phyloP scores from a whole-genome alignment of 805 yeast genomes.

The Schwanniomyces occidentalis region DNA sequence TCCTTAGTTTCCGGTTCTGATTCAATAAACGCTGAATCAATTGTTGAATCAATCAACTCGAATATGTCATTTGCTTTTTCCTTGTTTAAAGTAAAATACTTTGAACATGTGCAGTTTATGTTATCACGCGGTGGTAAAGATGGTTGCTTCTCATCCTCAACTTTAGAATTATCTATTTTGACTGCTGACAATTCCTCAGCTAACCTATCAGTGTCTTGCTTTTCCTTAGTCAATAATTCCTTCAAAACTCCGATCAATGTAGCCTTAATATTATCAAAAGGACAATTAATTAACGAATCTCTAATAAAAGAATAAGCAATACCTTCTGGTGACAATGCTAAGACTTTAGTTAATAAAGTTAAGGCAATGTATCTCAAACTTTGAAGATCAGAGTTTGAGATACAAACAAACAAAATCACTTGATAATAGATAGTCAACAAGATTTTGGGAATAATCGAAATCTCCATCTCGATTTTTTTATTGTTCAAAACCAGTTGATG shows the following conservation, averaged over 20 bases:
- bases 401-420: constrained; percentile 22
- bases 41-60: constrained; percentile 37
- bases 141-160: constrained; percentile 18
- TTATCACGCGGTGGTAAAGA: constrained; percentile 35
- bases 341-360: constrained; percentile 62
- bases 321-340: constrained; percentile 58
- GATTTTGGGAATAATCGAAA: constrained; percentile 29
- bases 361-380: constrained; percentile 46
- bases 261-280: constrained; percentile 59
- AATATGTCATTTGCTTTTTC: constrained; percentile 45
- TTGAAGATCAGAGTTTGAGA: constrained; percentile 19
- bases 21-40: constrained; percentile 35
- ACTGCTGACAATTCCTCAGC: constrained; percentile 11
- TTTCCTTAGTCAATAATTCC: constrained; percentile 53
- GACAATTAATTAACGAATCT: constrained; percentile 67
- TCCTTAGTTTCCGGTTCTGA: constrained; percentile 11
- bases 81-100: constrained; percentile 44
- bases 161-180: neutral
- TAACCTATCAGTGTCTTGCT: constrained; percentile 8
- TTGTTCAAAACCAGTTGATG: constrained; percentile 15
- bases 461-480: constrained; percentile 25
- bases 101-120: constrained; percentile 21
- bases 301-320: constrained; percentile 58
- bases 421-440: constrained; percentile 33
- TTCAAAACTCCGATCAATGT: constrained; percentile 68